phyloP scores from a whole-genome alignment of 371 early-diverging fungal genomes.

The Lichtheimia hyalospora region DNA sequence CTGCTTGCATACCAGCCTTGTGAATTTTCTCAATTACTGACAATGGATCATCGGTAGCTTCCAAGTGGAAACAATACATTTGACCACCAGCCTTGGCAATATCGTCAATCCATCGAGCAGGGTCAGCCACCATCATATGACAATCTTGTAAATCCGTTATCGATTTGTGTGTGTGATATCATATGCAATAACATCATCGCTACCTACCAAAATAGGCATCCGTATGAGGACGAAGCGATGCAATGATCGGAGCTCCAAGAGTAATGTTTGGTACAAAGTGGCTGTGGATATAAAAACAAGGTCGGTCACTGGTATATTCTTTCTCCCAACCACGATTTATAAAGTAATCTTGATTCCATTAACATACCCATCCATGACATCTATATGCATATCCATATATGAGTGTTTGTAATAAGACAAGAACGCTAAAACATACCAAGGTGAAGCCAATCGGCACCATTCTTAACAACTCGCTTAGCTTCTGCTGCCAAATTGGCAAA shows the following conservation, averaged over 20 bases:
- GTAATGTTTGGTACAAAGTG: conserved; percentile 99
- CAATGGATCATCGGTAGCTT: conserved; percentile 81
- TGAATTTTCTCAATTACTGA: conserved; percentile 80
- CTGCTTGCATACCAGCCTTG: conserved; percentile 88
- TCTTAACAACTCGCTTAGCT: conserved; percentile 82
- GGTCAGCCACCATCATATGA: conserved; percentile 96
- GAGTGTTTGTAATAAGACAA: not conserved
- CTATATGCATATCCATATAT: conserved; percentile 28
- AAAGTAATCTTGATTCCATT: not conserved
- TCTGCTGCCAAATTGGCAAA: conserved; percentile 89
- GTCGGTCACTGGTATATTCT: not conserved
- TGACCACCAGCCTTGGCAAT: conserved; percentile 94
- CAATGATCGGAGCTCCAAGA: conserved; percentile 93
- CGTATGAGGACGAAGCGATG: conserved; percentile 84
- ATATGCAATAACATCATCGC: no score
- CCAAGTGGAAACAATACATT: conserved; percentile 92
- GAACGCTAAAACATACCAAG: conserved; percentile 63
- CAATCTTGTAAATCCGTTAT: conserved; percentile 66
- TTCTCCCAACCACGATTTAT: not conserved
- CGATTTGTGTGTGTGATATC: not conserved
- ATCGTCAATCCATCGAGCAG: conserved; percentile 93
- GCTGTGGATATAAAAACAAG: conserved; percentile 36
- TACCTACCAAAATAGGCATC: conserved; percentile 82
- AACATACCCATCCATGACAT: conserved; percentile 82
- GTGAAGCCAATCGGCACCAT: conserved; percentile 96